Conservation (phyloP, 2,329 filamentous ascomycete genomes). For the Ophiostoma ulmi region DNA sequence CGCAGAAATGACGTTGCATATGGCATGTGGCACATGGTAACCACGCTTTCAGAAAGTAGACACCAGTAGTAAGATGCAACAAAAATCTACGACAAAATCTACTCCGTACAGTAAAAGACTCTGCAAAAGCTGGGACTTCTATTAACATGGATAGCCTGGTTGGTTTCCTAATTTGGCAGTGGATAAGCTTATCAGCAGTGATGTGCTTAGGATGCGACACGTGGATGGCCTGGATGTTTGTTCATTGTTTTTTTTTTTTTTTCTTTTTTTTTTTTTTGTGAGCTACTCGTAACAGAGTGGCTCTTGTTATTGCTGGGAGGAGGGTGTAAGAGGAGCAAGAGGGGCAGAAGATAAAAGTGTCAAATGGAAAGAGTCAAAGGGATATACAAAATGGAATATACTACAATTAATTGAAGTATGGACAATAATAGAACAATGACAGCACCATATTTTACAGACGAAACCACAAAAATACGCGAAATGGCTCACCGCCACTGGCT, state of each 20-base stretch:
- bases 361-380: too few species aligned
- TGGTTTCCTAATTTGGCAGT: neutral
- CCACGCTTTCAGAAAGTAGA: neutral
- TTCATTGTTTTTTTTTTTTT: too few species aligned
- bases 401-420: neutral
- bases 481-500: neutral
- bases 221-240: too few species aligned
- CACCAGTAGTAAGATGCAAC: neutral
- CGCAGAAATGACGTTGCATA: slow-evolving; percentile 9
- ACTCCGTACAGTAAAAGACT: neutral
- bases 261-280: too few species aligned
- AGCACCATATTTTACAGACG: neutral
- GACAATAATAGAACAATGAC: neutral
- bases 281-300: too few species aligned
- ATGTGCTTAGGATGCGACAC: neutral
- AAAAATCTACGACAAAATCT: neutral
- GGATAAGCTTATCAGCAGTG: neutral
- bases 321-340: too few species aligned
- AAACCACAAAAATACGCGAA: neutral
- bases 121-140: neutral
- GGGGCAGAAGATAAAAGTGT: too few species aligned
- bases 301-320: too few species aligned
- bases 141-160: neutral
- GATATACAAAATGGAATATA: too few species aligned
- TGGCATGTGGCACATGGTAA: neutral